phyloP scores from a whole-genome alignment of 129 eudicot genomes.

The Flaveria brownii region DNA sequence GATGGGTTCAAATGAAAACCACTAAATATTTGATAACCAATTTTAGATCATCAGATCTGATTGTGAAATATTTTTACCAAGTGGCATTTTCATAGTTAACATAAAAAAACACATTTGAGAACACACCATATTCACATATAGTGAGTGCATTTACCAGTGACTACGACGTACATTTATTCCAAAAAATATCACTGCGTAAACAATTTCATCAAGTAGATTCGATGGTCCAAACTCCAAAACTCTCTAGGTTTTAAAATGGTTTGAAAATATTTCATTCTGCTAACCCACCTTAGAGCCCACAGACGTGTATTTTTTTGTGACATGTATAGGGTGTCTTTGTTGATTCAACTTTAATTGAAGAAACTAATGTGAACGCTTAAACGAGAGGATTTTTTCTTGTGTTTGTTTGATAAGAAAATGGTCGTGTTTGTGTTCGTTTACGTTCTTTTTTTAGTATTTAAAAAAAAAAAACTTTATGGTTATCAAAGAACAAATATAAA shows the following conservation, averaged over 20 bases:
- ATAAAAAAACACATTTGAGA: not conserved
- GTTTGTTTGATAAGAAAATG: no score
- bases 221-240: not conserved
- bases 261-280: not conserved
- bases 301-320: no score
- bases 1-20: no score
- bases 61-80: not conserved
- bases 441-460: no score
- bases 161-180: not conserved
- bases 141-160: not conserved
- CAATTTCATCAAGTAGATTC: not conserved
- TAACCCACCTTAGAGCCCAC: constrained; percentile 76
- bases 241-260: not conserved
- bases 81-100: constrained; percentile 3
- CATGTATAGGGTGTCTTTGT: no score
- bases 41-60: not conserved
- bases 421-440: no score
- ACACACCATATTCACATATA: not conserved
- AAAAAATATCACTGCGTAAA: not conserved
- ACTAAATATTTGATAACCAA: not conserved
- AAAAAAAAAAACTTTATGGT: no score
- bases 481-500: no score
- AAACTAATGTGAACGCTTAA: no score
- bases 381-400: no score
- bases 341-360: no score